Evolutionary conservation across 257 asterid genomes (phyloP), one percentile per base, ranked within the genome.

Genomic region (Verbena officinalis): DNA sequence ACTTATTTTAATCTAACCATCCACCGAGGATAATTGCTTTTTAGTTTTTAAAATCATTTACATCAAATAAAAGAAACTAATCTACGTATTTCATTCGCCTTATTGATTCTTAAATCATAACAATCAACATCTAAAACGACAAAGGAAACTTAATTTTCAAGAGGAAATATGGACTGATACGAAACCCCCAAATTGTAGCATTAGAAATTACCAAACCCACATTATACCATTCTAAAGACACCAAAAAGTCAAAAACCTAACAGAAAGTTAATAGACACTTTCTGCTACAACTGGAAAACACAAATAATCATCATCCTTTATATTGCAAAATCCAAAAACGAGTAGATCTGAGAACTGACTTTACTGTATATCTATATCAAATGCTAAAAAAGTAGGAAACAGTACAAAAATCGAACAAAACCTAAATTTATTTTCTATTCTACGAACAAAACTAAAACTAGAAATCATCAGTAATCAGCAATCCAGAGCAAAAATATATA

Each of bases 271-370:
- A 7, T 39, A 44, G 13, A 59, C 36, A 34, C 63, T 33, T 40
- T 59, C 22, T 15, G 38, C 52, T 22, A 59, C 7, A 59, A 23
- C 52, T 40, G 38, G 22, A 7, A 57, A 40, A 7, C 36, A 20
- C 12, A 59, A 59, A 59, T 21, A 38, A 40, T 14, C 9, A 31
- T 20, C 15, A 31, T 8, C 9, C 24, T 44, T 43, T 27, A 40
- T 4, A 42, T 45, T 45, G 33, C 44, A 45, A 10, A 49, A 23
- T 43, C 14, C 8, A 39, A 22, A 24, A 33, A 20, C 2, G 34
- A 34, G 50, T n/a, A 34, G 59, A 64, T 64, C 69, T 46, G 31
- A 20, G n/a, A 64, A 15, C 51, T 50, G 22, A 49, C 15, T 50
- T 9, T 3, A 17, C 34, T 46, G 24, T 48, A 62, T 24, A n/a